Evolutionary conservation across 208 protist genomes (phyloP), one percentile per base, ranked within the genome.

Genomic region (Trypanosoma rangeli): DNA sequence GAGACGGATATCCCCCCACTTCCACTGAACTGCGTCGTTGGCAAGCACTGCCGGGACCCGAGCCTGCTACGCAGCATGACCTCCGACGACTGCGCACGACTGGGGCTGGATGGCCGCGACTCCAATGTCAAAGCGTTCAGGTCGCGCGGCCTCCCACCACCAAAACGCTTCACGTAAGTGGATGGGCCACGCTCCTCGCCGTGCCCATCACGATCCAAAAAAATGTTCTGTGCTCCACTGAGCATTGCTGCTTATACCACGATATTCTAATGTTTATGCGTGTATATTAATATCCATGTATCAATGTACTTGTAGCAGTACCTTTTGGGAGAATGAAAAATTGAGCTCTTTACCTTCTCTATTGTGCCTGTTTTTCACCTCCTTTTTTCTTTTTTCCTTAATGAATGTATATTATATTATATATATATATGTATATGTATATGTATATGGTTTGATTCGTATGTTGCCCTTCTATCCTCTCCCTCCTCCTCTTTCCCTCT

Each of bases 121-220:
- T 15, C 54, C 20, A 7, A 12, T 28, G 16, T 0, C 20, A 49
- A 55, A 18, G 8, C 33, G 20, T 49, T 33, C 55, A 22, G 31
- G n/a, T 64, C 48, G 46, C 24, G 61, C 48, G 58, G 67, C 31
- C 37, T 54, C 20, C 20, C 50, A 61, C 68, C 68, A 61, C 70
- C 70, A 59, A 52, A 70, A 5, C 60, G 70, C 26, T 64, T 68
- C 0, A 76, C 54, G 29, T 65, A 64, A 28, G 63, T 58, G 28
- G 56, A 53, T 9, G 57, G 24, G 24, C 33, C 37, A 49, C 63
- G 53, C 22, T 70, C 70, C 13, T 76, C 70, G 58, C 3, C 44
- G 13, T 20, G 55, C 3, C 44, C n/a, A 55, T 26, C 33, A 9
- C 16, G 24, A n/a, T 68, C 56, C 18, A 69, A 52, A 35, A 68